Evolutionary conservation across 2,329 filamentous ascomycete genomes (phyloP).

Genomic region (Aspergillus transmontanensis): DNA sequence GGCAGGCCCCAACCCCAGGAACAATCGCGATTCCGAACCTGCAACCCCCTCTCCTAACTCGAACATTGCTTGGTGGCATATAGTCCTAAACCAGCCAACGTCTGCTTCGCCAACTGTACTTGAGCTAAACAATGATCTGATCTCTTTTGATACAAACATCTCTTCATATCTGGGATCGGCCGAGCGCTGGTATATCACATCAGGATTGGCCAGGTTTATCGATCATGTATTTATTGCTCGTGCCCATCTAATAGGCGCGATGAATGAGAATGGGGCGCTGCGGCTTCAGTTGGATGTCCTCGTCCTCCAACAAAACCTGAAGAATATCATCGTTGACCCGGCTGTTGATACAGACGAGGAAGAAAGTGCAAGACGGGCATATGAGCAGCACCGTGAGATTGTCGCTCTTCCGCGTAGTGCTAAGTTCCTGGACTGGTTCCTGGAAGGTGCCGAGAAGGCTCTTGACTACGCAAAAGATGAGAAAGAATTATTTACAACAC

Average conservation of each 20-base stretch:
- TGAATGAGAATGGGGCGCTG: slow-evolving; percentile 82
- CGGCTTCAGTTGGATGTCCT: slow-evolving; percentile 92
- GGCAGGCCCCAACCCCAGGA: slow-evolving; percentile 55
- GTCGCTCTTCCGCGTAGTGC: slow-evolving; percentile 47
- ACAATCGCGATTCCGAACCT: slow-evolving; percentile 35
- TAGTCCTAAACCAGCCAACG: slow-evolving; percentile 44
- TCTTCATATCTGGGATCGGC: slow-evolving; percentile 69
- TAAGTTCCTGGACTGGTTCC: slow-evolving; percentile 52
- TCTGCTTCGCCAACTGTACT: slow-evolving; percentile 68
- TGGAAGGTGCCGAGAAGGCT: slow-evolving; percentile 48
- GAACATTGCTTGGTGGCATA: slow-evolving; percentile 66
- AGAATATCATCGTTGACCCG: slow-evolving; percentile 70
- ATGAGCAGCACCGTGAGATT: slow-evolving; percentile 31
- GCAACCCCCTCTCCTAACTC: slow-evolving; percentile 63
- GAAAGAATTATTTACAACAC: slow-evolving; percentile 42
- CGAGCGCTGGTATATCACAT: slow-evolving; percentile 75
- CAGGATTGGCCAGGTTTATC: slow-evolving; percentile 74
- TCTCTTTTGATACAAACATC: slow-evolving; percentile 84
- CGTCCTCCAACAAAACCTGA: slow-evolving; percentile 93
- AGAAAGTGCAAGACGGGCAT: slow-evolving; percentile 2
- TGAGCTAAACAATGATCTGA: slow-evolving; percentile 78
- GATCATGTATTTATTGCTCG: slow-evolving; percentile 77
- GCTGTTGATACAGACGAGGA: slow-evolving; percentile 15
- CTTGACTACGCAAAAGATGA: slow-evolving; percentile 49
- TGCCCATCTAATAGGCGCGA: slow-evolving; percentile 70